Percentiles rank a stretch among this genome's conserved stretches.
These are phyloP conservation scores for Pythium myriotylum DNA, from an alignment of 352 stramenopile species.

Conservation along the genomic window DNA sequence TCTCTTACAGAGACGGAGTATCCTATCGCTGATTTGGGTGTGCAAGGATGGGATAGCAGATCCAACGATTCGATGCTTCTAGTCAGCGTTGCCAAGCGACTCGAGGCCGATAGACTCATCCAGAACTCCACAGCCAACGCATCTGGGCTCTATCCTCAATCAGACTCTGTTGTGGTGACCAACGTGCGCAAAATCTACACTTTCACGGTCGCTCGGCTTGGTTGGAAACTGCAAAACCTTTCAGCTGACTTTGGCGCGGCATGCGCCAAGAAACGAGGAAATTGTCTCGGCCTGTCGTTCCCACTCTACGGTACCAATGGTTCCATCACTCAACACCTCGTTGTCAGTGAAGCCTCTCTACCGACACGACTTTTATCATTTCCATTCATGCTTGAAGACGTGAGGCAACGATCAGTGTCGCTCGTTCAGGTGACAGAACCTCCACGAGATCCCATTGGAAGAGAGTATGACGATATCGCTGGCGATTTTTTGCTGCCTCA, in stretches of 20 bases:
- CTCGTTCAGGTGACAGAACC: constrained; percentile 17
- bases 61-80: constrained; percentile 14
- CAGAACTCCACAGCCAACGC: neutral
- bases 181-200: constrained; percentile 28
- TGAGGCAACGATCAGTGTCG: constrained; percentile 1
- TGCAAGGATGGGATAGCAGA: neutral
- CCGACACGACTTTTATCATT: neutral
- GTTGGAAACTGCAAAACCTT: constrained; percentile 22
- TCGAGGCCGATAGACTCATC: constrained; percentile 3
- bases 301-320: neutral
- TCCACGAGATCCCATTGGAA: neutral
- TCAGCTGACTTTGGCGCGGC: neutral
- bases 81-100: constrained; percentile 13
- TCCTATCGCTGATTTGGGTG: neutral
- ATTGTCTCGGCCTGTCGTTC: constrained; percentile 5
- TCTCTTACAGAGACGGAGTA: neutral
- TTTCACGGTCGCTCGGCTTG: constrained; percentile 22
- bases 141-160: too few species aligned
- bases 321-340: neutral
- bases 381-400: neutral
- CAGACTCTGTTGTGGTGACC: neutral
- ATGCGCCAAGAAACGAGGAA: neutral
- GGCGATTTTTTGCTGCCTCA: constrained; percentile 14
- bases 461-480: neutral
- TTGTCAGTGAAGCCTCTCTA: neutral